These are phyloP conservation scores for Tetrapisispora arboricola DNA, from an alignment of 805 yeast genomes.

Conservation along the genomic window DNA sequence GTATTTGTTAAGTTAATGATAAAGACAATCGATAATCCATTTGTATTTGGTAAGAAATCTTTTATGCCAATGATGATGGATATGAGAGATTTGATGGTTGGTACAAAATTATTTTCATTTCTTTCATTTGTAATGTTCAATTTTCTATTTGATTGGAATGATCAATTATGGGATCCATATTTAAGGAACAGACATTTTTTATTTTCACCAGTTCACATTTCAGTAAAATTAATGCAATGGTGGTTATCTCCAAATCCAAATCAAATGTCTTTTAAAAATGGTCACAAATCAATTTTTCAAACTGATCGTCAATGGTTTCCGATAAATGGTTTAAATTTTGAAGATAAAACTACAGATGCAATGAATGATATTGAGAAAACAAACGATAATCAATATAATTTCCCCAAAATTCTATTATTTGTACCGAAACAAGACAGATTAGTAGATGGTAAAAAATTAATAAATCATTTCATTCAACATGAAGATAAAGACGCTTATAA, in stretches of 20 bases:
- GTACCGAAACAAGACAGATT: conserved; percentile 65
- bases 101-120: conserved; percentile 45
- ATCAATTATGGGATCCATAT: conserved; percentile 58
- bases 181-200: conserved; percentile 67
- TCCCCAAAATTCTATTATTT: conserved; percentile 56
- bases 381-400: conserved; percentile 5
- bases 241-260: conserved; percentile 53
- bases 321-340: conserved; percentile 3
- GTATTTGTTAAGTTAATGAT: conserved; percentile 54
- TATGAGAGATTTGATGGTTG: conserved; percentile 42
- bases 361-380: background rate
- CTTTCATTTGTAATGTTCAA: conserved; percentile 76
- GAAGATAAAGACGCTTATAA: conserved; percentile 36
- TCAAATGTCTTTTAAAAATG: conserved; percentile 34
- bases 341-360: background rate
- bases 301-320: conserved; percentile 47
- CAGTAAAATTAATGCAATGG: conserved; percentile 81
- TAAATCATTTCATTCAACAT: conserved; percentile 48
- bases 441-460: conserved; percentile 66
- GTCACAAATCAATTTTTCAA: conserved; percentile 38
- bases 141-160: conserved; percentile 82
- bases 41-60: conserved; percentile 65
- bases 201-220: conserved; percentile 77
- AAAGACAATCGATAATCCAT: conserved; percentile 36
- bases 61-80: conserved; percentile 68